Conservation (phyloP, 306 rosid genomes). For the Gastrolobium bilobum region DNA sequence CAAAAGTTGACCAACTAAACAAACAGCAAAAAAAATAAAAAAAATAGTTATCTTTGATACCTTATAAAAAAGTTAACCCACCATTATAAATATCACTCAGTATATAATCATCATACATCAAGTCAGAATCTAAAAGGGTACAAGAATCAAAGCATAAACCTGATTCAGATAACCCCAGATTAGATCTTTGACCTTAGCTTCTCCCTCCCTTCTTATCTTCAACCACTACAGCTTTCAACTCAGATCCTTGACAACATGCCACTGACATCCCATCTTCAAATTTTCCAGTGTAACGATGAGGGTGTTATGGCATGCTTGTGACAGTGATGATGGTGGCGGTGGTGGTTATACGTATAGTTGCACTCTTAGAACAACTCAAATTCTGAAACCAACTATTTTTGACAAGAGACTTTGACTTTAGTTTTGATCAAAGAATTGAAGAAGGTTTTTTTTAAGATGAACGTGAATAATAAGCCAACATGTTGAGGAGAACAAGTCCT, state of each 20-base stretch:
- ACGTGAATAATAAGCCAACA: too few species aligned
- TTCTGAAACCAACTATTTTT: too few species aligned
- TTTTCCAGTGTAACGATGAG: constrained; percentile 10
- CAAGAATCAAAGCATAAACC: constrained; percentile 18
- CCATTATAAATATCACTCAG: neutral
- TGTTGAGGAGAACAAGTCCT: too few species aligned
- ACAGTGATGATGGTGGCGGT: neutral
- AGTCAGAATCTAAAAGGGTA: constrained; percentile 17
- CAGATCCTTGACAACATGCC: constrained; percentile 36
- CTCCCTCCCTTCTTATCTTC: constrained; percentile 15
- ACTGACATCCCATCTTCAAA: neutral
- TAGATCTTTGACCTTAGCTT: constrained; percentile 24
- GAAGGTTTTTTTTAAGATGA: too few species aligned
- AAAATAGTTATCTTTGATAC: neutral
- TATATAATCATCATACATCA: neutral
- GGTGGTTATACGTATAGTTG: neutral
- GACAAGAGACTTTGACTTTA: too few species aligned
- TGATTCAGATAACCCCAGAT: constrained; percentile 30
- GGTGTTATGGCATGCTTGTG: neutral
- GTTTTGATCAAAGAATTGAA: too few species aligned
- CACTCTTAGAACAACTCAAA: neutral
- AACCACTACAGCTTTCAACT: constrained; percentile 29
- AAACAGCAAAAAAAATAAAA: constrained; percentile 13
- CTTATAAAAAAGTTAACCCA: neutral
- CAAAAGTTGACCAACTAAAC: constrained; percentile 27